phyloP scores from a whole-genome alignment of 345 rosid genomes.

The Citrus medica region DNA sequence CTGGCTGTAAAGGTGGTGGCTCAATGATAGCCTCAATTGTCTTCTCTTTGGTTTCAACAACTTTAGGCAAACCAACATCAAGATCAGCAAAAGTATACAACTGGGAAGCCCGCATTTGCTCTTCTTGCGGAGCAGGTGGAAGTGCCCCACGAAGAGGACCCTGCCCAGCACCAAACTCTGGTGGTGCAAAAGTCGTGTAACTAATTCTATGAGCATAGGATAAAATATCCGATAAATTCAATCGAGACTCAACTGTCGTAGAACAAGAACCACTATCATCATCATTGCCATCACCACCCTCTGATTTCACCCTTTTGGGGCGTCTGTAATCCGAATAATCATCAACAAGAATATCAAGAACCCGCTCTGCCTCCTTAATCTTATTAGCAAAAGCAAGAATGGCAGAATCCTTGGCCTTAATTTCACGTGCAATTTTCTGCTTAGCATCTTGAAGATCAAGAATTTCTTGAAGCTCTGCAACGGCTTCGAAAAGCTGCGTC shows the following conservation, averaged over 20 bases:
- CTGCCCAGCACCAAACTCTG: constrained; percentile 83
- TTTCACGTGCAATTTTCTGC: constrained; percentile 59
- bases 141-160: constrained; percentile 93
- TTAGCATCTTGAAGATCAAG: constrained; percentile 89
- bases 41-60: constrained; percentile 47
- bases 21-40: constrained; percentile 67
- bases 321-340: constrained; percentile 82
- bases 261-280: constrained; percentile 31
- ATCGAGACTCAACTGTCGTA: constrained; percentile 75
- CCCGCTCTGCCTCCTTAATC: constrained; percentile 71
- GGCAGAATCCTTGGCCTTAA: constrained; percentile 51
- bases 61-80: constrained; percentile 82
- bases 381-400: constrained; percentile 70
- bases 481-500: constrained; percentile 87
- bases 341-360: constrained; percentile 80
- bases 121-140: constrained; percentile 97
- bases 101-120: constrained; percentile 95
- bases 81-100: constrained; percentile 77
- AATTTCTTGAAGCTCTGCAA: constrained; percentile 86
- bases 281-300: constrained; percentile 22
- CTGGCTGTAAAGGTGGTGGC: constrained; percentile 38
- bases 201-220: constrained; percentile 87
- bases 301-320: constrained; percentile 47
- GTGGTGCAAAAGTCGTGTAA: constrained; percentile 94
- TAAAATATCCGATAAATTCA: constrained; percentile 67